Base-by-base conservation (phyloP, 208 protist genomes). In the Porcisia hertigi region DNA sequence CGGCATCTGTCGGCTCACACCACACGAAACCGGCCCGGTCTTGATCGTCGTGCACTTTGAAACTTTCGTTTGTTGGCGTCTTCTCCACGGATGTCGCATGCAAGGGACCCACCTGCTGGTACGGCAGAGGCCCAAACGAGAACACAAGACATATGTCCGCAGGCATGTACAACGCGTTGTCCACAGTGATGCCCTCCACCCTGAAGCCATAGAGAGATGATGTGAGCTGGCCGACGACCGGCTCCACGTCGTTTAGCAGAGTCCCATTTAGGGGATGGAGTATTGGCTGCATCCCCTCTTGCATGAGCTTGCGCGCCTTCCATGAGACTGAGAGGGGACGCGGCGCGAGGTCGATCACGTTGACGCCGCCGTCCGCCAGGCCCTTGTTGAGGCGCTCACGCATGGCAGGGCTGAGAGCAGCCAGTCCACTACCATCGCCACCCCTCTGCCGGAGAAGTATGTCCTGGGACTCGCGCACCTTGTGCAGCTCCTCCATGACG, bases 121-220 rank as follows among this genome's bases (percentile, higher is more conserved):
- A 88, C 18, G 89, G 89, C 72, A 97, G 78, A 2, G 93, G 80
- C 4, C 93, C 93, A 74, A 94, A 97, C 34, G 93, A 97, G 73
- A 97, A 97, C 53, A 94, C 77, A 41, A 95, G 85, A 66, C 93
- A 95, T 53, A 94, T 62, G 70, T 94, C 86, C 12, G 86, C 80
- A 16, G 93, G 93, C 77, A 92, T 69, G 70, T 64, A 36, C 54
- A 94, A 57, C 41, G 85, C 83, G 43, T 65, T 78, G 76, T 97
- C 93, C n/a, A 89, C 71, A n/a, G 91, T 94, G 62, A 96, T 69
- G 8, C 93, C 93, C 72, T 97, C 93, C 80, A 97, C 87, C n/a
- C 93, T 88, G 65, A 96, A 86, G 62, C 93, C 93, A 77, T 77
- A 94, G 34, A 96, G 66, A 3, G 87, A 92, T 36, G 74, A 72